phyloP scores from a whole-genome alignment of 495 filamentous ascomycete genomes.

The Pyrenula massariospora region DNA sequence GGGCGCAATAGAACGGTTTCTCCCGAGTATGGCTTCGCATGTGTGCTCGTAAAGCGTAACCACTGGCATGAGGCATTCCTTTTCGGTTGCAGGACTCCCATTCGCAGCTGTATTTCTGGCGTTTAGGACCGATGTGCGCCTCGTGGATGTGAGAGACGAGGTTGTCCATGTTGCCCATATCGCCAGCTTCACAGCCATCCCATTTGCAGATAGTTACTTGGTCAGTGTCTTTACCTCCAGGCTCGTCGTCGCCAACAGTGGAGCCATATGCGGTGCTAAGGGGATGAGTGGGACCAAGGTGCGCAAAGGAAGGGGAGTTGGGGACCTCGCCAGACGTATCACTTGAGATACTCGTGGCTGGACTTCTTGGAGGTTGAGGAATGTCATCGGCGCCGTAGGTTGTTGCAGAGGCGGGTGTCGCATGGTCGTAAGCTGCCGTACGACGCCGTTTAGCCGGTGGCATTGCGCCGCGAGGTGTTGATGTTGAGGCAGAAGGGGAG shows the following conservation, averaged over 20 bases:
- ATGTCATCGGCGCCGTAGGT: slow-evolving; percentile 26
- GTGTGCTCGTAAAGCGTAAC: slow-evolving; percentile 89
- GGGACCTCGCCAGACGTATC: slow-evolving; percentile 77
- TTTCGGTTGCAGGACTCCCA: slow-evolving; percentile 84
- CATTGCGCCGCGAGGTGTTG: slow-evolving; percentile 10
- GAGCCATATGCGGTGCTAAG: slow-evolving; percentile 24
- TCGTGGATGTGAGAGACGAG: slow-evolving; percentile 89
- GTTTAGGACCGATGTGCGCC: slow-evolving; percentile 75
- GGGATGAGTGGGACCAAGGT: not conserved
- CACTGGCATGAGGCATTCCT: slow-evolving; percentile 82
- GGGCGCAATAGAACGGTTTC: slow-evolving; percentile 92
- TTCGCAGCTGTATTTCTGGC: slow-evolving; percentile 86
- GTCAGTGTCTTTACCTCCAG: slow-evolving; percentile 63
- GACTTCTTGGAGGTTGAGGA: slow-evolving; percentile 25
- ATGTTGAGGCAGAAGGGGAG: slow-evolving; percentile 26
- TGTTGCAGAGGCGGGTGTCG: slow-evolving; percentile 29
- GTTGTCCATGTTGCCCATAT: slow-evolving; percentile 85
- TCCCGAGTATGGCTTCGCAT: slow-evolving; percentile 97
- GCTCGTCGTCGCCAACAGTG: slow-evolving; percentile 52
- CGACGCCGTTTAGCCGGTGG: slow-evolving; percentile 41
- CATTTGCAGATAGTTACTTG: slow-evolving; percentile 85
- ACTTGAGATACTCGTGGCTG: slow-evolving; percentile 57
- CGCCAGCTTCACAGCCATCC: slow-evolving; percentile 72
- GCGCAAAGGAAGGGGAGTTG: slow-evolving; percentile 23
- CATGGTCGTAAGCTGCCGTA: slow-evolving; percentile 36